Percentiles rank a stretch among this genome's conserved stretches.
Conservation (phyloP, 768 basidiomycete genomes). For the Tephrocybe rancida region DNA sequence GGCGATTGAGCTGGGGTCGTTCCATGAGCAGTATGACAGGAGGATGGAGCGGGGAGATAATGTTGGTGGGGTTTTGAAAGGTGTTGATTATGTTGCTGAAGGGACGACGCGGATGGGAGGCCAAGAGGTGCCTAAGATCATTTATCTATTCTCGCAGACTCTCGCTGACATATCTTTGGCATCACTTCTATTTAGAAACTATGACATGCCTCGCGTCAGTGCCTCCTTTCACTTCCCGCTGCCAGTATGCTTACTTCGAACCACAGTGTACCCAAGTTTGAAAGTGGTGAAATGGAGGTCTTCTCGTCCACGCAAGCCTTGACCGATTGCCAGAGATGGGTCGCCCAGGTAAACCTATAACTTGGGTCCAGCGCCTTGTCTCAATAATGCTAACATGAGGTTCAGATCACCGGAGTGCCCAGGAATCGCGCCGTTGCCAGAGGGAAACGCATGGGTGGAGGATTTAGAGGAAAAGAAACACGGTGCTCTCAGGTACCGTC, state of each 20-base stretch:
- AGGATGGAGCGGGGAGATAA: constrained; percentile 13
- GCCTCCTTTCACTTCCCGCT: not conserved
- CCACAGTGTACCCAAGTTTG: constrained; percentile 15
- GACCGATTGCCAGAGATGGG: constrained; percentile 16
- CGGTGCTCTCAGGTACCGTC: constrained; percentile 10
- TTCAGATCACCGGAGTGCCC: constrained; percentile 17
- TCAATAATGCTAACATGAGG: not conserved
- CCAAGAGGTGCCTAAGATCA: constrained; percentile 10
- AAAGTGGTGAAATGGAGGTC: constrained; percentile 20
- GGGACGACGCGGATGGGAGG: constrained; percentile 17
- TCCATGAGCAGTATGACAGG: constrained; percentile 13
- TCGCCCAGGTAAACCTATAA: constrained; percentile 12
- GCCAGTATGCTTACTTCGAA: not conserved
- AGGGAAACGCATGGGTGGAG: constrained; percentile 16
- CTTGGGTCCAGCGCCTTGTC: not conserved
- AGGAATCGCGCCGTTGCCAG: constrained; percentile 15
- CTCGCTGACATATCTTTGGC: not conserved
- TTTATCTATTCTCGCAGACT: not conserved
- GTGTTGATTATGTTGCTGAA: constrained; percentile 9
- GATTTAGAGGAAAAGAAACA: constrained; percentile 18
- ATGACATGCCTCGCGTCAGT: constrained; percentile 18
- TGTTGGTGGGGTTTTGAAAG: constrained; percentile 6
- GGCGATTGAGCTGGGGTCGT: constrained; percentile 13
- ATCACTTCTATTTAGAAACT: constrained; percentile 19
- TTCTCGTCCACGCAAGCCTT: constrained; percentile 16